Conservation (phyloP, 1,139 yeast species). For the Protomyces inundatus region DNA sequence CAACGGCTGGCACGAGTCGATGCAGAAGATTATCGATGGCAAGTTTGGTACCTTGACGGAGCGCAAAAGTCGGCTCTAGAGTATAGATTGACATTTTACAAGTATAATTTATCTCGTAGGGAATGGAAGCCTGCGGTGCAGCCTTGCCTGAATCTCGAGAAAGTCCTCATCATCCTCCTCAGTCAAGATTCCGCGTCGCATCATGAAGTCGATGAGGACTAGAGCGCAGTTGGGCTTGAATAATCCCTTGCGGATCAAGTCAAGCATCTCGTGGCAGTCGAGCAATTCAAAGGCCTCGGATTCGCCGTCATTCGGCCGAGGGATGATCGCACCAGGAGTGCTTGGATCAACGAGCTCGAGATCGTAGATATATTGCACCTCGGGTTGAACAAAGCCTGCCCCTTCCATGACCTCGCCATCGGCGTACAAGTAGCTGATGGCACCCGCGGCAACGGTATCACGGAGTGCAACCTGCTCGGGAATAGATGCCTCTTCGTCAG, state of each 20-base stretch:
- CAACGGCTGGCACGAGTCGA: conserved; percentile 20
- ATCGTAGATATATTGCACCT: conserved; percentile 54
- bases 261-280: conserved; percentile 49
- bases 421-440: conserved; percentile 59
- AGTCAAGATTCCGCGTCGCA: conserved; percentile 69
- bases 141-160: conserved; percentile 50
- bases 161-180: conserved; percentile 61
- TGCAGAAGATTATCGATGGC: conserved; percentile 21
- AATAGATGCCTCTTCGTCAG: conserved; percentile 89
- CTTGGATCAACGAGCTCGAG: conserved; percentile 44
- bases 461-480: conserved; percentile 46
- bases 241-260: conserved; percentile 42
- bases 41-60: conserved; percentile 14
- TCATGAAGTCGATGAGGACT: conserved; percentile 72
- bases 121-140: conserved; percentile 68
- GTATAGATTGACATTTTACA: not conserved
- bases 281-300: conserved; percentile 66
- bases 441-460: conserved; percentile 55
- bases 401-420: conserved; percentile 36
- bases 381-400: conserved; percentile 72
- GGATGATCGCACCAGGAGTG: conserved; percentile 46
- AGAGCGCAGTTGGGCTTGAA: conserved; percentile 89
- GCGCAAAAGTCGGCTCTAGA: conserved; percentile 11
- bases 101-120: conserved; percentile 44
- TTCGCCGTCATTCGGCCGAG: conserved; percentile 79